Evolutionary conservation across 371 early-diverging fungal species (phyloP), one percentile per base, ranked within the genome.

Genomic region (Mucor piriformis): DNA sequence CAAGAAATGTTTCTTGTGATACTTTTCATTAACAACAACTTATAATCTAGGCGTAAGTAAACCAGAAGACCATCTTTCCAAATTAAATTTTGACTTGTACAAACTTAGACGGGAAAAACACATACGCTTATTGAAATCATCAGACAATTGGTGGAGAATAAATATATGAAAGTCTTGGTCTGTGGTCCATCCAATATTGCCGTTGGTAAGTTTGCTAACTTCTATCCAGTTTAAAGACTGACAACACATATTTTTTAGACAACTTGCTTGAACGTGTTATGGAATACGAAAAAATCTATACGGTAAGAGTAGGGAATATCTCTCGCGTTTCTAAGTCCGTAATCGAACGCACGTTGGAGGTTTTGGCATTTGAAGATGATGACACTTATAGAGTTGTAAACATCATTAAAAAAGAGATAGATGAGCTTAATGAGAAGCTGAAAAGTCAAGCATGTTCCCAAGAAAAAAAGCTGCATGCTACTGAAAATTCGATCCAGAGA

Each of bases 141-240:
- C 23, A 83, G 87, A 21, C 93, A 93, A 63, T 71, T 96, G 11
- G 48, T 16, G 4, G 64, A 66, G 6, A 60, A 69, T 2, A 72
- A 78, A n/a, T 80, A 83, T 8, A 74, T 85, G 29, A 75, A 86
- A 2, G 83, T 98, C 1, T 73, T 98, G 5, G 95, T 95, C 1
- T 95, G 95, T 68, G 97, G 92, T 2, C 96, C 97, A 0, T 92
- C 92, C 21, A 98, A 96, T 69, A 87, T 94, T 25, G 83, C 94
- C 32, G 94, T 96, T 2, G 92, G 89, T 85, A 81, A 57, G 79
- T 40, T 15, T 21, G 1, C 23, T 11, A 20, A 10, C 12, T 7
- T 3, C 12, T 7, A 3, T 3, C 13, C 1, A 4, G 12, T 23
- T 46, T 12, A 42, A 18, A 6, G 18, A 18, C 1, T 42, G 18